Evolutionary conservation across 371 early-diverging fungal species (phyloP).

Genomic region (Mucor mucedo): DNA sequence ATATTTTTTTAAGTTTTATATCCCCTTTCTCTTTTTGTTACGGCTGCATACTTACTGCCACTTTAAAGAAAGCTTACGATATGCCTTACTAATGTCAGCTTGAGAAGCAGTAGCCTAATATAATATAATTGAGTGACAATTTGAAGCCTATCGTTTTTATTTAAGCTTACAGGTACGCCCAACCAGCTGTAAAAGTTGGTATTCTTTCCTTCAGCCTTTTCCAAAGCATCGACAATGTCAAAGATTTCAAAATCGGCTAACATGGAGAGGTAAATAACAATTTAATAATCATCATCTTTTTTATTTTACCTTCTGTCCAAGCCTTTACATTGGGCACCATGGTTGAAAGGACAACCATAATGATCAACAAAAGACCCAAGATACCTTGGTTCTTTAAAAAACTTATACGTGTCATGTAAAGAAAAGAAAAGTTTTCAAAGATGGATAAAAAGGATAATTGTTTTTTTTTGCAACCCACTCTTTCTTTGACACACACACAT

Average conservation of each 20-base stretch:
- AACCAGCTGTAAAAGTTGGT: conserved; percentile 66
- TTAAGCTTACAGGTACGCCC: conserved; percentile 50
- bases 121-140: too few relatives aligned
- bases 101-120: conserved; percentile 67
- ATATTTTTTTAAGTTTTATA: not conserved
- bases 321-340: conserved; percentile 37
- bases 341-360: conserved; percentile 23
- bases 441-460: not conserved
- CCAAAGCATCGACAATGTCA: conserved; percentile 81
- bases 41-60: conserved; percentile 77
- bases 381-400: conserved; percentile 15
- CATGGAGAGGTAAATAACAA: not conserved
- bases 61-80: conserved; percentile 88
- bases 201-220: conserved; percentile 69
- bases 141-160: too few relatives aligned
- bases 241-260: conserved; percentile 82
- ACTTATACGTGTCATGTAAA: conserved; percentile 24
- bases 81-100: conserved; percentile 82
- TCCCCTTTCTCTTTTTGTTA: not conserved
- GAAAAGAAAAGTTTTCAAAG: not conserved
- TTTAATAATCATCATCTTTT: conserved; percentile 4
- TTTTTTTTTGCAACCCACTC: not conserved
- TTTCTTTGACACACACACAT: not conserved
- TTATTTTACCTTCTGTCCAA: conserved; percentile 34
- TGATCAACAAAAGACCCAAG: conserved; percentile 24